Evolutionary conservation across 2,329 filamentous ascomycete species (phyloP), one percentile per base, ranked within the genome.

Genomic region (Zasmidium citrigriseum): DNA sequence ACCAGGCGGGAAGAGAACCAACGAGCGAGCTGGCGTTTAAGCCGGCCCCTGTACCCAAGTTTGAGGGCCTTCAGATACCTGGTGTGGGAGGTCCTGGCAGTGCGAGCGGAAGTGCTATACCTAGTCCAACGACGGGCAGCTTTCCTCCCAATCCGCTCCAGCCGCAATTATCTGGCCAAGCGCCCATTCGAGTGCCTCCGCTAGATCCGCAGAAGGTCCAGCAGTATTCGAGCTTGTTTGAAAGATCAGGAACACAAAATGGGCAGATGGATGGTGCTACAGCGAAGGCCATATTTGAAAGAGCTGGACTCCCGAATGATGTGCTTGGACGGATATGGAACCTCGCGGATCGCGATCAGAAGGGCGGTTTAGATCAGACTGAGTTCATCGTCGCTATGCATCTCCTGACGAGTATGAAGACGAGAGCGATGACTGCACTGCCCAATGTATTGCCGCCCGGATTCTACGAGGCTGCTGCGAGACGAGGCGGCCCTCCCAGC

Each of bases 331-430:
- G 89, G 66, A 97, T 99, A 78, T 99, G 95, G 95, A 92, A 90
- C 68, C 83, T 99, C 61, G 89, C 93, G 21, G 95, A 99, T 73
- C 95, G 91, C 0, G 93, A 97, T 75, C 92, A 96, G 76, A 87
- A 93, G 54, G 95, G 95, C 52, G 87, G 89, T 27, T 82, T 99
- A 34, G 89, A 93, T 58, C 83, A 88, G 67, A 93, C 92, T 14
- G 95, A 98, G 69, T 99, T 99, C 73, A 90, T 96, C 71, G 96
- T 99, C 70, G 95, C 95, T 47, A 99, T 99, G 95, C 95, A 99
- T 75, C 81, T 99, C 60, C 82, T 99, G 62, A 93, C 91, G 14
- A 96, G 92, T 12, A 91, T 91, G 77, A 96, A 96, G 80, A 89
- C 87, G 12, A 90, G 92, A 21, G 82, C 87, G 25, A 83, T 99